These are phyloP conservation scores for Lindgomyces ingoldianus DNA, from an alignment of 495 filamentous ascomycete genomes.

Conservation along the genomic window DNA sequence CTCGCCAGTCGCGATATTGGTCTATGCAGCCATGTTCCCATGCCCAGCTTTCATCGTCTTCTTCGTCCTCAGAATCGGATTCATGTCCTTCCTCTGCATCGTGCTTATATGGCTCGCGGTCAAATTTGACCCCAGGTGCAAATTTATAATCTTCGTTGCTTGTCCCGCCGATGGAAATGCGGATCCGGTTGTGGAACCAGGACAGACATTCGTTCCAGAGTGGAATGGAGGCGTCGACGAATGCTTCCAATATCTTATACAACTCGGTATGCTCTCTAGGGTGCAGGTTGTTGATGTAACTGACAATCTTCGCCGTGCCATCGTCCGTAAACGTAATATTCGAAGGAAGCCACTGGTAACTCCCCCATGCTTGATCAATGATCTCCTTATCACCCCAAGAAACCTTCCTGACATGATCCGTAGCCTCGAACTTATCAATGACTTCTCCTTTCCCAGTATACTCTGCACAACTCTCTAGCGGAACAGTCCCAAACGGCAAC, in stretches of 20 bases:
- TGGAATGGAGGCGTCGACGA: constrained; percentile 48
- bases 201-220: constrained; percentile 44
- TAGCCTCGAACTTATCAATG: constrained; percentile 12
- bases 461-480: constrained; percentile 48
- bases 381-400: too few species aligned
- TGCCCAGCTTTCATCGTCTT: constrained; percentile 25
- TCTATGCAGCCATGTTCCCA: constrained; percentile 9
- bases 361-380: neutral
- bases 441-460: constrained; percentile 48
- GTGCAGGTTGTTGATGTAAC: constrained; percentile 55
- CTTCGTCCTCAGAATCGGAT: constrained; percentile 28
- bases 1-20: constrained; percentile 11
- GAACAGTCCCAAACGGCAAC: constrained; percentile 46
- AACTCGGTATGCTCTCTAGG: constrained; percentile 43
- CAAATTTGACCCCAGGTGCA: neutral
- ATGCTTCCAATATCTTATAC: constrained; percentile 50
- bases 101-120: neutral
- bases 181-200: neutral
- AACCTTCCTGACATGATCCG: constrained; percentile 20
- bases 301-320: constrained; percentile 42
- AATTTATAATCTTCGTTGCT: constrained; percentile 8
- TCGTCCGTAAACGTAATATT: constrained; percentile 44
- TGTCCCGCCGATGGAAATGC: constrained; percentile 10
- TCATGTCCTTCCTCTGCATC: constrained; percentile 12
- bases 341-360: constrained; percentile 48